A percentile compares a stretch with the other conserved stretches of the same genome.
Conservation (phyloP, 805 yeast genomes). For the Blastobotrys chiropterorum region DNA sequence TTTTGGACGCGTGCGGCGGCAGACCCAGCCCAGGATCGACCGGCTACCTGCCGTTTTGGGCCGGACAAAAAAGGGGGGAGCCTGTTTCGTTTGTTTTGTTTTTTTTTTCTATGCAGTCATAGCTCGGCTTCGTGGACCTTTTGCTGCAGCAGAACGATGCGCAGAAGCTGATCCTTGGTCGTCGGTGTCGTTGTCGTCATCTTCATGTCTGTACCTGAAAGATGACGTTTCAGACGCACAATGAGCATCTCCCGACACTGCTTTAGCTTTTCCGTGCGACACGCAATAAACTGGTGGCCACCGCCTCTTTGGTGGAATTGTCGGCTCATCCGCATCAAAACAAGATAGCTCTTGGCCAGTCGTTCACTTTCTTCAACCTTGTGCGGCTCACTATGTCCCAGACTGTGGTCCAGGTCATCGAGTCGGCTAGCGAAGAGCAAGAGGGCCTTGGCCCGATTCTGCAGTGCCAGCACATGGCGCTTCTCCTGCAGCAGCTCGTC, state of each 20-base stretch:
- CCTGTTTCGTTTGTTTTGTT: too few relatives aligned
- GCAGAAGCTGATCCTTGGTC: background rate
- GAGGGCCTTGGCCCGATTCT: slow-evolving; percentile 19
- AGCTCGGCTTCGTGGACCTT: background rate
- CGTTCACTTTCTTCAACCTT: background rate
- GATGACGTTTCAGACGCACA: background rate
- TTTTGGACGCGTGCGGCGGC: background rate
- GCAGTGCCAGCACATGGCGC: slow-evolving; percentile 8
- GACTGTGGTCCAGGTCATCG: slow-evolving; percentile 16
- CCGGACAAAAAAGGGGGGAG: slow-evolving; percentile 1
- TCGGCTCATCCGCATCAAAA: background rate
- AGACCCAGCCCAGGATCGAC: too few relatives aligned
- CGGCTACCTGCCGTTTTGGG: too few relatives aligned
- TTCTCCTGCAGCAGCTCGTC: slow-evolving; percentile 18
- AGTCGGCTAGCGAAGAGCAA: slow-evolving; percentile 17
- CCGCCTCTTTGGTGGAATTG: background rate
- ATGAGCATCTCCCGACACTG: background rate
- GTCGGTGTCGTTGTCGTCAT: too few relatives aligned
- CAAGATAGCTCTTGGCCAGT: background rate
- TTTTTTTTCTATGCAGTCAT: background rate
- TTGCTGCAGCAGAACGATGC: slow-evolving; percentile 1
- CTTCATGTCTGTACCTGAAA: background rate
- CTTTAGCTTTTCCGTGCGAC: background rate
- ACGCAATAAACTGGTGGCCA: background rate
- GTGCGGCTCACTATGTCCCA: background rate